phyloP scores from a whole-genome alignment of 2,329 filamentous ascomycete species.

The Cladophialophora psammophila region DNA sequence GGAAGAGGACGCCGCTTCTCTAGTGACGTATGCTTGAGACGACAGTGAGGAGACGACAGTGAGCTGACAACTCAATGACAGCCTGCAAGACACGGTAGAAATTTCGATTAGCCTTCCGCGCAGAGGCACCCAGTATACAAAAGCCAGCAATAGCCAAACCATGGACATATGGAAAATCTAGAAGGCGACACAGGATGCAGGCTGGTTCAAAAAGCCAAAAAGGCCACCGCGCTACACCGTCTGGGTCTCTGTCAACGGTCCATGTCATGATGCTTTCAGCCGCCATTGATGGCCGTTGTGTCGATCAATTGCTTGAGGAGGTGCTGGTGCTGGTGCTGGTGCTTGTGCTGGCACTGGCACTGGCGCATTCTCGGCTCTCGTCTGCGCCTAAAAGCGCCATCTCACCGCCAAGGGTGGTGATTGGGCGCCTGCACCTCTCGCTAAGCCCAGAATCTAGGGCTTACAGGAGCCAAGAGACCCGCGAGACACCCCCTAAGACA shows the following conservation, averaged over 20 bases:
- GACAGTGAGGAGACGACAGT: background rate
- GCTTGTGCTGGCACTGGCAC: background rate
- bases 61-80: background rate
- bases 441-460: conserved; percentile 10
- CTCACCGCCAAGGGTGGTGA: background rate
- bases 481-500: too few species aligned
- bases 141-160: background rate
- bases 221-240: background rate
- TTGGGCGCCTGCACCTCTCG: conserved; percentile 14
- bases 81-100: background rate
- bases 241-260: background rate
- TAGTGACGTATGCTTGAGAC: background rate
- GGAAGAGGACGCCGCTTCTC: background rate
- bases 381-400: conserved; percentile 8
- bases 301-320: background rate
- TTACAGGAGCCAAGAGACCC: background rate
- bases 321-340: background rate
- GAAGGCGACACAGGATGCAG: conserved; percentile 5
- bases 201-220: background rate
- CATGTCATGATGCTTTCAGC: background rate
- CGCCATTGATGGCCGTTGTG: background rate
- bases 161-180: background rate
- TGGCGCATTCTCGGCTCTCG: background rate
- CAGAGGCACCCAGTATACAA: conserved; percentile 9
- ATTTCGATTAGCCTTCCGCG: background rate